phyloP scores from a whole-genome alignment of 768 basidiomycete species.

The Boletus eberwhitei region DNA sequence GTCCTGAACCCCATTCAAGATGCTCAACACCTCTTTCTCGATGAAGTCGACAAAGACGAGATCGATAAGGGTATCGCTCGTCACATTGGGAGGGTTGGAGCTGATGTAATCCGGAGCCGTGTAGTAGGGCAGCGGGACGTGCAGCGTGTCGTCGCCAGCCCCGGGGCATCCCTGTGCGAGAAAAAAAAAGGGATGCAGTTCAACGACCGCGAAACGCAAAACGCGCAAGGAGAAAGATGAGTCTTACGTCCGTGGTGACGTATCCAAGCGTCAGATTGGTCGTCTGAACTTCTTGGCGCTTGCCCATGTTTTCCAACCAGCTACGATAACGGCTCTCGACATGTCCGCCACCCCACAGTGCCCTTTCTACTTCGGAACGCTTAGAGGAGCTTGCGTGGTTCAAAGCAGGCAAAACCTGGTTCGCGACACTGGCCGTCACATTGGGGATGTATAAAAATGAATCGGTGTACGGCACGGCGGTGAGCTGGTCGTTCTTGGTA shows the following conservation, averaged over 20 bases:
- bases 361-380: constrained; percentile 14
- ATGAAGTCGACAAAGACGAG: constrained; percentile 78
- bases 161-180: constrained; percentile 61
- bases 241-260: constrained; percentile 64
- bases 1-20: constrained; percentile 55
- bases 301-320: constrained; percentile 61
- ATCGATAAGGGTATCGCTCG: constrained; percentile 55
- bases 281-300: constrained; percentile 26
- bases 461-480: constrained; percentile 67
- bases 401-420: constrained; percentile 48
- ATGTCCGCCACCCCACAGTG: constrained; percentile 41
- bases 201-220: background rate
- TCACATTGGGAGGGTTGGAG: constrained; percentile 50
- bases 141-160: constrained; percentile 68
- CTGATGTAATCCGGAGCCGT: constrained; percentile 54
- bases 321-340: constrained; percentile 48
- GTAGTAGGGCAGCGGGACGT: constrained; percentile 59
- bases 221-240: background rate
- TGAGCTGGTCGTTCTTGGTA: constrained; percentile 78
- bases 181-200: background rate
- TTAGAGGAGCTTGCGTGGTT: constrained; percentile 39
- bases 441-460: constrained; percentile 59
- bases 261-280: constrained; percentile 68
- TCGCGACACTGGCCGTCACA: constrained; percentile 49
- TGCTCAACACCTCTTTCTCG: constrained; percentile 44